Base-by-base conservation (phyloP, 164 flowering plant species). In the Kingdonia uniflora region DNA sequence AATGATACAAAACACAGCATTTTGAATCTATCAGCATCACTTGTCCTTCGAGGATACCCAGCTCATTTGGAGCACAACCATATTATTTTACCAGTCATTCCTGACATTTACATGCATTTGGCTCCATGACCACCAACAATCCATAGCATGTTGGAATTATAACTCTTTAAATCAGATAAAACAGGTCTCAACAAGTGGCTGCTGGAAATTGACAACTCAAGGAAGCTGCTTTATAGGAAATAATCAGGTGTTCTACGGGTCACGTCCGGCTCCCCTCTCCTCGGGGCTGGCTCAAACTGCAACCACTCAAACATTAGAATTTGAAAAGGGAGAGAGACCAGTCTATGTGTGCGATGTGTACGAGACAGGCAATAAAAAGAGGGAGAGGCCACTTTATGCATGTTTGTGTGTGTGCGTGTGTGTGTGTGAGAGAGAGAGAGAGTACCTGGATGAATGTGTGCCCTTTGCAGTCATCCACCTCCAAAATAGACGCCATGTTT, bases 241-340 rank as follows among this genome's bases (percentile, higher is more conserved):
- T 90, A 90, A 71, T 91, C 97, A 2, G 97, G 97, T 54, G 97
- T 90, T 71, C 97, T 82, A 14, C 97, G 78, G 26, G 95, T 90
- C 19, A 90, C 97, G 70, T 87, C 97, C 19, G 97, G 97, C 72
- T 90, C 97, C 37, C 97, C 97, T 66, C 97, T 78, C 77, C 97
- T 76, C 24, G 97, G 97, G 65, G 97, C 96, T 55, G 97, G 97
- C 61, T 90, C 97, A 77, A 90, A 90, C 97, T 90, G 87, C 68
- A n/a, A 35, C 14, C 29, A 47, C 54, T 0, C 68, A n/a, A 35
- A 19, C 29, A 47, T 54, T 0, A 42, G 20, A 1, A 33, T 57
- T 2, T 39, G 6, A 10, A 14, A n/a, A 24, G 6, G 8, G 35
- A 29, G 6, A 29, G 35, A 29, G 8, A 29, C 8, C 4, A 8